phyloP scores from a whole-genome alignment of 2,329 filamentous ascomycete species.

The Diaporthe vexans region DNA sequence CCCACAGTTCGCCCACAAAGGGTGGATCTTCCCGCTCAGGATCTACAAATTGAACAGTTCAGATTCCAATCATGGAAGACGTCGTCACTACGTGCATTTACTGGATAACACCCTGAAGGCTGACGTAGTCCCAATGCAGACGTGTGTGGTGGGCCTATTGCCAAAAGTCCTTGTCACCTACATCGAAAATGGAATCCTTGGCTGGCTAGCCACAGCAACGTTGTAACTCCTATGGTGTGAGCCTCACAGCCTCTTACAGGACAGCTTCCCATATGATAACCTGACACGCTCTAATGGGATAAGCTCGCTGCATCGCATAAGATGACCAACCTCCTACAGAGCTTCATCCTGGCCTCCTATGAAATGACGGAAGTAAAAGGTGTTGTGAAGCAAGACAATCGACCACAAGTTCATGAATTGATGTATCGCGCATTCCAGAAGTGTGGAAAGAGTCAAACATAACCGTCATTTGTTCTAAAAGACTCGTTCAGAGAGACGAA shows the following conservation, averaged over 20 bases:
- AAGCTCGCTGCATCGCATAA: too few relatives aligned
- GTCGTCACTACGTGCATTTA: neutral
- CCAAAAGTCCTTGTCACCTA: neutral
- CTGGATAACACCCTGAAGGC: neutral
- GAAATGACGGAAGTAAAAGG: neutral
- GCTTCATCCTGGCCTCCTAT: too few relatives aligned
- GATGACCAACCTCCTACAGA: too few relatives aligned
- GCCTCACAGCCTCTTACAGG: too few relatives aligned
- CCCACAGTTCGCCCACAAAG: slow-evolving; percentile 1
- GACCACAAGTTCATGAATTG: slow-evolving; percentile 26
- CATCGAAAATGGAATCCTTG: neutral
- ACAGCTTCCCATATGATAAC: too few relatives aligned
- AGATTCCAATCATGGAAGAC: neutral
- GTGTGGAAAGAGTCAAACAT: slow-evolving; percentile 4
- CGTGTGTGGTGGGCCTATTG: neutral
- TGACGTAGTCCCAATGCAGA: neutral
- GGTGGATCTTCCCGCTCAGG: slow-evolving; percentile 29
- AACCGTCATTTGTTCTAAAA: slow-evolving; percentile 28
- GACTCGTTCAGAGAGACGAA: neutral
- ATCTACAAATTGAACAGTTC: slow-evolving; percentile 13
- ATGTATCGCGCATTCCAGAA: slow-evolving; percentile 19
- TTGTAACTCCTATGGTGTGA: neutral
- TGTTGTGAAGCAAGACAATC: slow-evolving; percentile 14
- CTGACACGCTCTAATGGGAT: too few relatives aligned
- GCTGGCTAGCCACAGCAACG: slow-evolving; percentile 8